Evolutionary conservation across 2,329 filamentous ascomycete genomes (phyloP).

Genomic region (Cercospora nicotianae): DNA sequence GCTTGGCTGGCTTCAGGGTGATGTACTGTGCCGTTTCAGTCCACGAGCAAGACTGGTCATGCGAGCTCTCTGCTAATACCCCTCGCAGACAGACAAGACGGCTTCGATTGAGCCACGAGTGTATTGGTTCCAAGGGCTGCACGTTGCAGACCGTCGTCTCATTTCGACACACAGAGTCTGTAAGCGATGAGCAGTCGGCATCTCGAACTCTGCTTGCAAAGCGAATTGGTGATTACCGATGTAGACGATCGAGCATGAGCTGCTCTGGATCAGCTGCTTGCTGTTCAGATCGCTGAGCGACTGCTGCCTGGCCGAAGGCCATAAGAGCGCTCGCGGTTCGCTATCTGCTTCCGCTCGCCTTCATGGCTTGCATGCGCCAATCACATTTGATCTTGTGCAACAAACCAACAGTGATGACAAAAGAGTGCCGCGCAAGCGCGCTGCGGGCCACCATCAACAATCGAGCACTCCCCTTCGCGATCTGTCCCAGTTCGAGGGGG

Average conservation of each 20-base stretch:
- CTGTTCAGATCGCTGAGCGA: not conserved
- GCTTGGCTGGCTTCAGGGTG: not conserved
- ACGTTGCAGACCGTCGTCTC: not conserved
- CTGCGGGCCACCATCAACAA: not conserved
- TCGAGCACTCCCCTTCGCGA: not conserved
- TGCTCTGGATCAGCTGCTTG: not conserved
- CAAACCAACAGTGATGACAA: slow-evolving; percentile 4
- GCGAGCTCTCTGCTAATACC: not conserved
- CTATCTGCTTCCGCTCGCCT: not conserved
- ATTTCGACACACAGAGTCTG: not conserved
- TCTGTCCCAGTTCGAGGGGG: not conserved
- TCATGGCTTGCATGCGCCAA: not conserved
- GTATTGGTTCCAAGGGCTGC: not conserved
- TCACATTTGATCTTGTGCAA: not conserved
- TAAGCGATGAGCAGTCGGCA: not conserved
- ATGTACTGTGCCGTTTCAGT: not conserved
- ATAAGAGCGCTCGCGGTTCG: not conserved
- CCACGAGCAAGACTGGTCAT: not conserved
- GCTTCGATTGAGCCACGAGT: not conserved
- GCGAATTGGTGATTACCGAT: not conserved
- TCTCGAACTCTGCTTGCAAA: not conserved
- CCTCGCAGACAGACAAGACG: not conserved
- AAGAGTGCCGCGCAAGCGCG: not conserved
- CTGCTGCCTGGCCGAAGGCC: not conserved
- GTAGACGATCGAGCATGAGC: not conserved